Conservation (phyloP, 1,139 yeast species). For the Hanseniaspora gamundiae region DNA sequence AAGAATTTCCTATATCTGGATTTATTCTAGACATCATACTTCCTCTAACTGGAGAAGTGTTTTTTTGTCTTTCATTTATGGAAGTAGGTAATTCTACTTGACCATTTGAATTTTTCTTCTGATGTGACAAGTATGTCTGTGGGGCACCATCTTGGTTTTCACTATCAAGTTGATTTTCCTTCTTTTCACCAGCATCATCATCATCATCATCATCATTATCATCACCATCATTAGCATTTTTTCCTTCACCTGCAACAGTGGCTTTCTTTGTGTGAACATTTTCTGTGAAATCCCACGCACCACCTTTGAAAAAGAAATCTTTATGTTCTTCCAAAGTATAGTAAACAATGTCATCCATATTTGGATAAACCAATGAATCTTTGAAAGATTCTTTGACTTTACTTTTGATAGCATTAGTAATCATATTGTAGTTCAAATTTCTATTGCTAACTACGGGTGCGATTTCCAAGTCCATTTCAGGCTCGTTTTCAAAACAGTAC, state of each 20-base stretch:
- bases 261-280: background rate
- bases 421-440: conserved; percentile 61
- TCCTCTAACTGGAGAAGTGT: too few relatives aligned
- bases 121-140: background rate
- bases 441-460: conserved; percentile 86
- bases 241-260: too few relatives aligned
- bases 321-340: conserved; percentile 35
- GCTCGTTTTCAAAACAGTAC: conserved; percentile 80
- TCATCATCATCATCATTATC: conserved; percentile 5
- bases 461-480: conserved; percentile 56
- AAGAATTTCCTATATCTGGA: too few relatives aligned
- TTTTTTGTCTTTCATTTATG: too few relatives aligned
- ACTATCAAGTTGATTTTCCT: too few relatives aligned
- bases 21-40: too few relatives aligned
- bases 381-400: conserved; percentile 67
- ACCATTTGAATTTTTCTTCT: background rate
- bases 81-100: too few relatives aligned
- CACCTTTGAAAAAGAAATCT: conserved; percentile 72
- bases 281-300: conserved; percentile 53
- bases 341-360: conserved; percentile 77
- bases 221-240: conserved; percentile 4
- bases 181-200: conserved; percentile 11
- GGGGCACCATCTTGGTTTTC: too few relatives aligned
- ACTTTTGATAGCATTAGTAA: conserved; percentile 70
- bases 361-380: conserved; percentile 73